Percentiles rank a stretch among this genome's conserved stretches.
Conservation (phyloP, 352 stramenopile species). For the Pythium rishiriense region DNA sequence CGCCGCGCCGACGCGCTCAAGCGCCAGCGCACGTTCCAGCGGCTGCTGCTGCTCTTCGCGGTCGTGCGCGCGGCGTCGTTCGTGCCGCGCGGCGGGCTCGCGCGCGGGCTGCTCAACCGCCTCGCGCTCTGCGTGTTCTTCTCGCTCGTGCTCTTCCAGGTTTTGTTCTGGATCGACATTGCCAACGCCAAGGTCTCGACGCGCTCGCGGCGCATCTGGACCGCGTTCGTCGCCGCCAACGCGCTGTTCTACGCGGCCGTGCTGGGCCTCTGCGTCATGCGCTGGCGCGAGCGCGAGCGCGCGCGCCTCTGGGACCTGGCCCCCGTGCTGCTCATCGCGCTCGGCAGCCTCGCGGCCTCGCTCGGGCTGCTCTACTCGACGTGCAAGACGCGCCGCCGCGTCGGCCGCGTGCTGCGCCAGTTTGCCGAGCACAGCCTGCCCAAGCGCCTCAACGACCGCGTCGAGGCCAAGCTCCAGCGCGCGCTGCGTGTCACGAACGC, state of each 20-base stretch:
- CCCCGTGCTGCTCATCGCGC: conserved; percentile 67
- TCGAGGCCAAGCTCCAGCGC: conserved; percentile 71
- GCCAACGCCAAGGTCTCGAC: conserved; percentile 77
- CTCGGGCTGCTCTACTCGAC: conserved; percentile 77
- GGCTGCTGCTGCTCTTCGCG: conserved; percentile 64
- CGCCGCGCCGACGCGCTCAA: conserved; percentile 38
- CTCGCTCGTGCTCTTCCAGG: conserved; percentile 84
- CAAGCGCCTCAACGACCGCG: conserved; percentile 50
- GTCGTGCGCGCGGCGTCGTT: conserved; percentile 61
- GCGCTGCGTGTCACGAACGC: conserved; percentile 70
- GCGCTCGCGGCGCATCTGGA: conserved; percentile 76
- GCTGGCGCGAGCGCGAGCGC: conserved; percentile 40
- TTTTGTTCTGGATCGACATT: conserved; percentile 87
- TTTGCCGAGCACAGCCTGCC: conserved; percentile 39
- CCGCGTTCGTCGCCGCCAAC: conserved; percentile 70
- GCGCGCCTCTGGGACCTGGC: conserved; percentile 35
- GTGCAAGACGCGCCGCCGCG: conserved; percentile 66
- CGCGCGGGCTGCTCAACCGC: conserved; percentile 66
- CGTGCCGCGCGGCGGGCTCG: conserved; percentile 28
- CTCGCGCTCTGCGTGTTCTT: conserved; percentile 82
- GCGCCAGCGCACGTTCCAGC: conserved; percentile 71
- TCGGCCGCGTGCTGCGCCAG: conserved; percentile 67
- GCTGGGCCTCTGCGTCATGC: conserved; percentile 55
- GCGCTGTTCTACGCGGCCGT: conserved; percentile 73
- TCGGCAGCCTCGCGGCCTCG: conserved; percentile 66